These are phyloP conservation scores for Gracilariopsis chorda DNA, from an alignment of 23 red algal genomes.

Conservation along the genomic window DNA sequence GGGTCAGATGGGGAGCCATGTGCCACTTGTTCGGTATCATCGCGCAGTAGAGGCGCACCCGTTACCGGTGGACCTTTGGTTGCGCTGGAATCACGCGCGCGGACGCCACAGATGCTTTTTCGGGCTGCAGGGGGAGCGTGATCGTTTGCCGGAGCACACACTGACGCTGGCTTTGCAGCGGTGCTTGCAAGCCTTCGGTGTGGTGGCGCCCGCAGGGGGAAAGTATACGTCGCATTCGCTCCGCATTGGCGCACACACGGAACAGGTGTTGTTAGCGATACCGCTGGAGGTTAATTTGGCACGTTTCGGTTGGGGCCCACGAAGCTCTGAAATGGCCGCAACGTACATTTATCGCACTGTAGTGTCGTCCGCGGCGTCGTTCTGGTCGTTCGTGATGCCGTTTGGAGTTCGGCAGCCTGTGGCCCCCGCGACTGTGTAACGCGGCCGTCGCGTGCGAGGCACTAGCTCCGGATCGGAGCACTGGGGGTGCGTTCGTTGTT, in stretches of 20 bases:
- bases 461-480: neutral
- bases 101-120: neutral
- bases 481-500: too few species aligned
- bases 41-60: neutral
- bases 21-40: neutral
- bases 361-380: neutral
- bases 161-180: neutral
- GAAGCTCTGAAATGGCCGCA: neutral
- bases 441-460: neutral
- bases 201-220: neutral
- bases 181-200: neutral
- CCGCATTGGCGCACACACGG: neutral
- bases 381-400: neutral
- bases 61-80: neutral
- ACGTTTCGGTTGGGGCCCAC: neutral
- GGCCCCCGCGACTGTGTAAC: neutral
- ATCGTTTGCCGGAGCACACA: neutral
- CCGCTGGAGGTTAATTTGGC: neutral
- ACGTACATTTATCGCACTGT: neutral
- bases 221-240: slow-evolving; percentile 3
- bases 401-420: neutral
- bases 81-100: neutral
- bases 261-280: neutral
- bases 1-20: neutral
- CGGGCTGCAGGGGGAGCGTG: neutral